Base-by-base conservation (phyloP, 805 yeast species). In the Kluyveromyces wickerhamii region DNA sequence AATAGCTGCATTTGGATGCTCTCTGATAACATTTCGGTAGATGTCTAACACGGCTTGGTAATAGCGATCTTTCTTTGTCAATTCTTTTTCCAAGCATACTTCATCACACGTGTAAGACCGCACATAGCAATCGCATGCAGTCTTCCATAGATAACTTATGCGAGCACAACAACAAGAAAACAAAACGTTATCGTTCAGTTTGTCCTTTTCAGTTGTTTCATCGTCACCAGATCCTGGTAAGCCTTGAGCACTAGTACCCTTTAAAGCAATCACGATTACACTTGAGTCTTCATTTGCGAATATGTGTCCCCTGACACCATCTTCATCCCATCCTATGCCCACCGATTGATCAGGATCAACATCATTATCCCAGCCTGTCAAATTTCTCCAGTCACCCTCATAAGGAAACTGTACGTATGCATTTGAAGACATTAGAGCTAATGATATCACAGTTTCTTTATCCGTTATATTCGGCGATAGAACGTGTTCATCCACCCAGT, bases 161-260 rank as follows among this genome's bases (percentile, higher is more conserved):
- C 96, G 69, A 0, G 95, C 97, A 62, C 98, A 92, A 57, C 98
- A 92, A 57, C 98, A 92, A 8, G 94, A 83, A 54, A 92, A 92
- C 22, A 92, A 60, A 38, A 89, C 52, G 51, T 92, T 92, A 55
- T 92, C 97, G 54, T 89, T 92, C 19, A 69, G 58, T 56, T 84
- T 86, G 54, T 92, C 98, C 39, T 74, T 77, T 1, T 69, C 74
- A 0, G 82, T 79, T 0, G 97, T 89, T 33, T 81, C 95, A 39
- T 75, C 77, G 2, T 71, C 74, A 0, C 84, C 81, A 0, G 96
- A 80, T 14, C 85, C 94, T 1, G 73, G 72, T 9, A 79, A 50
- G 4, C 79, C 76, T 0, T 87, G 83, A 0, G 96, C 95, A 32
- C 88, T 75, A 1, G 98, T 89, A 2, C 98, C 98, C 56, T 92